A percentile compares a stretch with the other conserved stretches of the same genome.
phyloP scores from a whole-genome alignment of 2,329 filamentous ascomycete species.

The Trichoderma semiorbis region DNA sequence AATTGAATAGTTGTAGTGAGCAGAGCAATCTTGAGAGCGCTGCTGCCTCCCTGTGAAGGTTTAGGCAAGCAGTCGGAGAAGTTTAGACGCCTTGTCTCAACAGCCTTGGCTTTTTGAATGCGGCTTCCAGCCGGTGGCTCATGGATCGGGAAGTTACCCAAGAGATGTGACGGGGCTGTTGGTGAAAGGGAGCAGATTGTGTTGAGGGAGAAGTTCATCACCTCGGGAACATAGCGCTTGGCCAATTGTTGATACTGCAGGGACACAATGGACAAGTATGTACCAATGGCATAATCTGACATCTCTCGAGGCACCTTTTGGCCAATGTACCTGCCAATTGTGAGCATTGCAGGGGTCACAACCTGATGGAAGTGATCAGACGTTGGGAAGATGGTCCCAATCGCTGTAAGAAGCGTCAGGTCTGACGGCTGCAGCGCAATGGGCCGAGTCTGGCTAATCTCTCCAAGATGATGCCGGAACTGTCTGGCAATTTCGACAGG shows the following conservation, averaged over 20 bases:
- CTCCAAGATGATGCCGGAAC: slow-evolving; percentile 69
- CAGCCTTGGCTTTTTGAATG: slow-evolving; percentile 42
- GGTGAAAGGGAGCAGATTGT: slow-evolving; percentile 67
- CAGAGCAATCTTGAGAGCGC: slow-evolving; percentile 53
- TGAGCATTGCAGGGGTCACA: slow-evolving; percentile 81
- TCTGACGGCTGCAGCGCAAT: slow-evolving; percentile 63
- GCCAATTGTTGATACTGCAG: slow-evolving; percentile 80
- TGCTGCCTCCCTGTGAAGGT: slow-evolving; percentile 34
- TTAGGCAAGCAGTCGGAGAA: slow-evolving; percentile 55
- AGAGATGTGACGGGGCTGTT: slow-evolving; percentile 40
- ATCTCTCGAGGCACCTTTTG: slow-evolving; percentile 66
- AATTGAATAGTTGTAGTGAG: slow-evolving; percentile 62
- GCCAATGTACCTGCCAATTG: slow-evolving; percentile 79
- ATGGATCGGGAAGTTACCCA: slow-evolving; percentile 61
- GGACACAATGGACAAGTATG: slow-evolving; percentile 73
- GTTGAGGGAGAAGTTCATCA: slow-evolving; percentile 76
- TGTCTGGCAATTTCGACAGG: slow-evolving; percentile 72
- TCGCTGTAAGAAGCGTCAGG: slow-evolving; percentile 75
- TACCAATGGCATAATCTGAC: slow-evolving; percentile 67
- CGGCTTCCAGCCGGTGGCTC: slow-evolving; percentile 51
- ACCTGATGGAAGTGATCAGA: slow-evolving; percentile 98
- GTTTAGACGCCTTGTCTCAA: slow-evolving; percentile 49
- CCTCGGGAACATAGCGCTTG: slow-evolving; percentile 85
- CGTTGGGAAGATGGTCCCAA: slow-evolving; percentile 83
- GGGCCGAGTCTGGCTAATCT: slow-evolving; percentile 48